A percentile compares a stretch with the other conserved stretches of the same genome.
Conservation (phyloP, 1,139 yeast species). For the Geotrichum fermentans region DNA sequence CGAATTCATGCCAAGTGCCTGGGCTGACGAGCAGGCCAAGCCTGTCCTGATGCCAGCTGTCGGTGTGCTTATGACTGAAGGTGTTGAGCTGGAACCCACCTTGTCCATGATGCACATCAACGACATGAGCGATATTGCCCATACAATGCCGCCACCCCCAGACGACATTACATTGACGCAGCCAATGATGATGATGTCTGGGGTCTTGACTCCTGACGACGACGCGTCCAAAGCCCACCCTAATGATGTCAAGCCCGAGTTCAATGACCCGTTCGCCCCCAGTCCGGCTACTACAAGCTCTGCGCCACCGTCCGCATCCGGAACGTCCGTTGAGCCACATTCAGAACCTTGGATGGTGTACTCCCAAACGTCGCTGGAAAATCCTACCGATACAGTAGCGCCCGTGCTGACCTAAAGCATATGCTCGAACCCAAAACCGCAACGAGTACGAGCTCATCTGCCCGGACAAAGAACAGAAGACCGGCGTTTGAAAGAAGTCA, state of each 20-base stretch:
- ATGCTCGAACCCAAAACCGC: neutral
- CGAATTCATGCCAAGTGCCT: neutral
- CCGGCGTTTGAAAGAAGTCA: too few species aligned
- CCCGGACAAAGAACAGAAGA: too few species aligned
- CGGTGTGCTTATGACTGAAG: conserved; percentile 14
- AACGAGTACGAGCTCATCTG: too few species aligned
- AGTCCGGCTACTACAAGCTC: too few species aligned
- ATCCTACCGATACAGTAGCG: neutral
- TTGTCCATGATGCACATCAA: conserved; percentile 9
- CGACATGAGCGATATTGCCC: neutral
- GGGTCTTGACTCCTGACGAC: neutral
- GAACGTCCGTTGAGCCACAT: too few species aligned
- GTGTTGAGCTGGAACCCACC: conserved; percentile 12
- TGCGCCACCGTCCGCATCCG: too few species aligned
- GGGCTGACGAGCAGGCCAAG: conserved; percentile 10
- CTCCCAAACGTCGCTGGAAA: conserved; percentile 1
- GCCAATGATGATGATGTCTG: neutral
- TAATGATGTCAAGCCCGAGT: neutral
- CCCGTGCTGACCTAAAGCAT: neutral
- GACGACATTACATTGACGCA: neutral
- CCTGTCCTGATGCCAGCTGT: conserved; percentile 9
- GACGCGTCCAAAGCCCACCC: neutral
- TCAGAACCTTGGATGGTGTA: conserved; percentile 11
- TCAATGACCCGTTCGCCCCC: neutral
- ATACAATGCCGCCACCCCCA: neutral